Percentiles rank a stretch among this genome's conserved stretches.
These are phyloP conservation scores for Aspergillus incahuasiensis DNA, from an alignment of 495 filamentous ascomycete species.

Conservation along the genomic window DNA sequence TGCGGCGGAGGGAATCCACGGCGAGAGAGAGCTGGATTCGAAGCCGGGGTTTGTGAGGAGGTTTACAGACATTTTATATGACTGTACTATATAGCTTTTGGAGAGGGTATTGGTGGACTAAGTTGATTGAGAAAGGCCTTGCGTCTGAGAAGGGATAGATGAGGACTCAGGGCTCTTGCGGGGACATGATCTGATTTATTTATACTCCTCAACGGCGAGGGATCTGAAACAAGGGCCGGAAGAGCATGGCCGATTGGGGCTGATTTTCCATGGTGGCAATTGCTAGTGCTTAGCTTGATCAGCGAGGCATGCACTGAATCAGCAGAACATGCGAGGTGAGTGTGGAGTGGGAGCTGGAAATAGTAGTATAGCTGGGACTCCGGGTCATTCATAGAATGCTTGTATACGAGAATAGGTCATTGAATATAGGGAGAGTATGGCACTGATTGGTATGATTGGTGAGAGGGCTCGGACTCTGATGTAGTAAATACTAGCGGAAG, in stretches of 20 bases:
- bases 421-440: too few species aligned
- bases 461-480: too few species aligned
- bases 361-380: too few species aligned
- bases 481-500: too few species aligned
- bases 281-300: too few species aligned
- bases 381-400: too few species aligned
- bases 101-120: too few species aligned
- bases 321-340: too few species aligned
- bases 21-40: constrained; percentile 22
- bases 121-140: constrained; percentile 22
- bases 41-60: constrained; percentile 24
- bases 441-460: too few species aligned
- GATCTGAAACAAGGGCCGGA: neutral
- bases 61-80: too few species aligned
- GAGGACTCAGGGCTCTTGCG: neutral
- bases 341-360: neutral
- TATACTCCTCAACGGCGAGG: neutral
- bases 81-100: too few species aligned
- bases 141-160: neutral
- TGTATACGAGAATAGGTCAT: too few species aligned
- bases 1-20: constrained; percentile 20
- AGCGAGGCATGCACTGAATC: neutral
- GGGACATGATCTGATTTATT: neutral
- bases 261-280: neutral
- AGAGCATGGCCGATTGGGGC: neutral